phyloP scores from a whole-genome alignment of 441 rosid genomes.

The Euphorbia schlechtendalii region DNA sequence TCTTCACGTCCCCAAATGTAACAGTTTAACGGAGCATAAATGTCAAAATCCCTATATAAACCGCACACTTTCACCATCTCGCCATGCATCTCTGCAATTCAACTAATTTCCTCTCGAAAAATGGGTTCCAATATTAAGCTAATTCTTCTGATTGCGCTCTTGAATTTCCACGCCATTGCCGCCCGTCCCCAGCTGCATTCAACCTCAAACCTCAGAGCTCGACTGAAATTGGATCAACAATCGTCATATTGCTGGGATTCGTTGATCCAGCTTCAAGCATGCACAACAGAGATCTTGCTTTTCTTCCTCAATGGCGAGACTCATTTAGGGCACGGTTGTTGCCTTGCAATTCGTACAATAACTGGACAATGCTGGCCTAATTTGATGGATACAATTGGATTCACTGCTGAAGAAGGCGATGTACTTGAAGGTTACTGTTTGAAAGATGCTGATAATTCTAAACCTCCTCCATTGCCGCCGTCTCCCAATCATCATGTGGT shows the following conservation, averaged over 20 bases:
- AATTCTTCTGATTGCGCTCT: constrained; percentile 6
- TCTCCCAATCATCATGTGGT: background rate
- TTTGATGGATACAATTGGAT: constrained; percentile 43
- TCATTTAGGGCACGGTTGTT: constrained; percentile 41
- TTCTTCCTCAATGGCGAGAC: constrained; percentile 63
- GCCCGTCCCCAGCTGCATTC: constrained; percentile 22
- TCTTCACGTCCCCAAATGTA: constrained; percentile 5
- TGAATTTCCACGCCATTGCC: background rate
- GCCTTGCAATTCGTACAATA: constrained; percentile 42
- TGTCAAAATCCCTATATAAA: constrained; percentile 1
- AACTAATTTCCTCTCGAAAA: background rate
- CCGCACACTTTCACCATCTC: too few relatives aligned
- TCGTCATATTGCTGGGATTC: constrained; percentile 53
- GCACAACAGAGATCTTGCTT: constrained; percentile 44
- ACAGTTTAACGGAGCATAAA: background rate
- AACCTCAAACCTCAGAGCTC: constrained; percentile 25
- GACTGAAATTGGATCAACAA: constrained; percentile 46
- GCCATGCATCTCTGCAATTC: background rate
- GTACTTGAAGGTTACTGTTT: constrained; percentile 57
- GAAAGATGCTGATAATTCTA: background rate
- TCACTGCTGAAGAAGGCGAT: constrained; percentile 47
- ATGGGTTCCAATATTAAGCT: constrained; percentile 14
- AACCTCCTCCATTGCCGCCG: background rate
- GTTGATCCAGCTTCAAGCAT: constrained; percentile 45
- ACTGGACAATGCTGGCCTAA: constrained; percentile 52